These are phyloP conservation scores for Amborella trichopoda DNA, from an alignment of 164 flowering plant species.

Conservation along the genomic window DNA sequence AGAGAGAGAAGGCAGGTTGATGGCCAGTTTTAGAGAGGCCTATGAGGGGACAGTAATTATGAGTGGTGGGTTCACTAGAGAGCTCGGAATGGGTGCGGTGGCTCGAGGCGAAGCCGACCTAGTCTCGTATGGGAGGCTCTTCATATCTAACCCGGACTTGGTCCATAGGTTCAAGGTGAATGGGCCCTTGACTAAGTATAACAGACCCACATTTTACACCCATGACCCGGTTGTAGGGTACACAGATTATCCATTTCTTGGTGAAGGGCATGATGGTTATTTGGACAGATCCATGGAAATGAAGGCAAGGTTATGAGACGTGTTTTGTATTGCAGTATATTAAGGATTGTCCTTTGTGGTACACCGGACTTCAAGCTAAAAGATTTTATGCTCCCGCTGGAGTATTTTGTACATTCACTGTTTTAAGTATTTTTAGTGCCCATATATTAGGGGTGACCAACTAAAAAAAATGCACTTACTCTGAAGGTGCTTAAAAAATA, in stretches of 20 bases:
- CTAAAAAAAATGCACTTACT: too few species aligned
- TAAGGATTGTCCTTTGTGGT: too few species aligned
- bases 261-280: not conserved
- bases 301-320: too few species aligned
- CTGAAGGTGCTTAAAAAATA: too few species aligned
- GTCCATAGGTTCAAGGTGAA: conserved; percentile 16
- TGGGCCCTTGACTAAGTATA: conserved; percentile 22
- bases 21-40: conserved; percentile 15
- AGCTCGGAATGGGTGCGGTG: conserved; percentile 22
- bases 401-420: too few species aligned
- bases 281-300: not conserved
- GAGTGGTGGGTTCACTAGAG: conserved; percentile 34
- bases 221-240: conserved; percentile 27
- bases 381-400: too few species aligned
- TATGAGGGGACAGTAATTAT: conserved; percentile 22
- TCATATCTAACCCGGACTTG: conserved; percentile 34
- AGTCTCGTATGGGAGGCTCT: conserved; percentile 25
- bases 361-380: too few species aligned
- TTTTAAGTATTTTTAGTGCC: too few species aligned
- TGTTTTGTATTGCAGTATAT: too few species aligned
- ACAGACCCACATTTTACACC: conserved; percentile 24
- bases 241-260: conserved; percentile 33
- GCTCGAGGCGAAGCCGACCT: conserved; percentile 29
- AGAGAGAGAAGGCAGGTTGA: conserved; percentile 12
- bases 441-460: too few species aligned